phyloP scores from a whole-genome alignment of 768 basidiomycete genomes.

The Boletus patriciae region DNA sequence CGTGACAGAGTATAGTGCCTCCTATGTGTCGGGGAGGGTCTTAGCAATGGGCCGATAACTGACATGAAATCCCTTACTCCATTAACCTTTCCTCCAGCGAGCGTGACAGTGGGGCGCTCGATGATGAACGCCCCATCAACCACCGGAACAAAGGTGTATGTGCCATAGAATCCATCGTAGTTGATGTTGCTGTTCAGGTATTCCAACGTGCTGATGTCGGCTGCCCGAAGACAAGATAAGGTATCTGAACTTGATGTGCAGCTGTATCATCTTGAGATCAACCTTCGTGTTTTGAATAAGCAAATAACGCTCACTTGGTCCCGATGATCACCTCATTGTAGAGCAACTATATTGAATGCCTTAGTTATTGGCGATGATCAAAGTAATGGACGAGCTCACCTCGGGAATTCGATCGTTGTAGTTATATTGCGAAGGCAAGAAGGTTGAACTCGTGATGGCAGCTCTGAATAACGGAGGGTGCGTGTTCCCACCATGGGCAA shows the following conservation, averaged over 20 bases:
- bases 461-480: constrained; percentile 5
- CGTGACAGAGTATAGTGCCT: constrained; percentile 5
- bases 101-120: constrained; percentile 3
- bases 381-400: not conserved
- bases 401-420: constrained; percentile 5
- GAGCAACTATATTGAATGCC: not conserved
- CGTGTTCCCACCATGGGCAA: constrained; percentile 4
- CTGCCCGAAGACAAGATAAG: constrained; percentile 5
- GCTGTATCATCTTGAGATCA: not conserved
- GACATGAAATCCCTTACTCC: not conserved
- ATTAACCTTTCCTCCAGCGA: not conserved
- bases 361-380: not conserved
- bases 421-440: constrained; percentile 4
- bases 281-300: no score
- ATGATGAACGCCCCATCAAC: constrained; percentile 5
- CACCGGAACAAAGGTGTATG: constrained; percentile 8
- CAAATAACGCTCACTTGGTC: not conserved
- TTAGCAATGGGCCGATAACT: not conserved
- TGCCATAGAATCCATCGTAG: not conserved
- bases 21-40: not conserved
- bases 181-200: not conserved
- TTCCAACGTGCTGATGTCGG: not conserved
- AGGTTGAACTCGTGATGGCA: constrained; percentile 11
- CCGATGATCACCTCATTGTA: not conserved
- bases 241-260: constrained; percentile 3